Base-by-base conservation (phyloP, 805 yeast species). In the Barnettozyma populi region DNA sequence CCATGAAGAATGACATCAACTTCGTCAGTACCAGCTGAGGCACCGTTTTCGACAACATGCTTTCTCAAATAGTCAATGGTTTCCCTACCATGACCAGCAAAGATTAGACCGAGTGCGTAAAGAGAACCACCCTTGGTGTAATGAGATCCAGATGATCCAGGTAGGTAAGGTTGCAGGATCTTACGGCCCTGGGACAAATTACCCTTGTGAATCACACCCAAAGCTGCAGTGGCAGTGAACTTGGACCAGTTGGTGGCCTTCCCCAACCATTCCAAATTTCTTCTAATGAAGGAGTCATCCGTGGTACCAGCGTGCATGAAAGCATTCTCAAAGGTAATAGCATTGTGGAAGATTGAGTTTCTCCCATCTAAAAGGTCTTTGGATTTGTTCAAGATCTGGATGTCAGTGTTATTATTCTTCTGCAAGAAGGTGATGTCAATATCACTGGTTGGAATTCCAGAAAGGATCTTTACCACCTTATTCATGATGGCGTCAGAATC, bases 181-280 rank as follows among this genome's bases (percentile, higher is more conserved):
- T 83, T 79, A 63, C 82, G 82, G 46, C 98, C 99, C 63, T 90
- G 96, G 0, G 95, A 79, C 49, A 94, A 74, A 66, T 92, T 92
- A 46, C 99, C 98, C 62, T 85, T 86, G 65, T 94, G 98, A 56
- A 94, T 90, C 27, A 92, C 98, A 63, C 99, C 99, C 52, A 94
- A 72, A 13, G 98, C 97, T 8, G 98, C 98, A 13, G 98, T 92
- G 2, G 98, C 97, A 0, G 96, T 82, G 66, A 94, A 94, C 64
- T 92, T 94, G 6, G 97, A 90, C 99, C 99, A 94, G 67, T 92
- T 90, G 41, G 92, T 84, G n/a, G 99, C 97, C 68, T 90, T 88
- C 39, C 95, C 95, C 56, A 94, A 74, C 97, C 98, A 94, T 60
- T 92, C 97, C 60, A 90, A 73, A 63, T 94, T 94, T 39, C 84